Percentiles rank a stretch among this genome's conserved stretches.
phyloP scores from a whole-genome alignment of 2,329 filamentous ascomycete genomes.

The Cytospora piceicola region DNA sequence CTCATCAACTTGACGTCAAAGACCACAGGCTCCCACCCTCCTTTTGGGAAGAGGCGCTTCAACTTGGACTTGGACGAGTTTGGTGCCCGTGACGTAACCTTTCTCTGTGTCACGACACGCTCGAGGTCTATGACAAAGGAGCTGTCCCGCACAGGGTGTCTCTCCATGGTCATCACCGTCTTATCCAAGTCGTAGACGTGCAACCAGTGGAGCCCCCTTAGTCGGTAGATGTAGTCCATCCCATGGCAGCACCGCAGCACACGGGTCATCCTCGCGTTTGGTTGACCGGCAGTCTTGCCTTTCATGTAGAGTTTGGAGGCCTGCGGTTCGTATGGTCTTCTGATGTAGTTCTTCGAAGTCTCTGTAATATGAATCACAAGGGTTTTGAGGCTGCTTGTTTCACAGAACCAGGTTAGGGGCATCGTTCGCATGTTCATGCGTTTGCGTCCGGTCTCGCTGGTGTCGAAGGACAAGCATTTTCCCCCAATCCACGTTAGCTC shows the following conservation, averaged over 20 bases:
- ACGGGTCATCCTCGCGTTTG: slow-evolving; percentile 10
- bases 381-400: slow-evolving; percentile 1
- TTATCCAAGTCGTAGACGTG: not conserved
- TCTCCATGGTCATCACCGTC: not conserved
- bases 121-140: not conserved
- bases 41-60: not conserved
- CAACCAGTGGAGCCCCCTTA: not conserved
- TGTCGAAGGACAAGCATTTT: not conserved
- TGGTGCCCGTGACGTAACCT: not conserved
- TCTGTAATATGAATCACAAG: slow-evolving; percentile 12
- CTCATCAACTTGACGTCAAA: not conserved
- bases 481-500: slow-evolving; percentile 20
- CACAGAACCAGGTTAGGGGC: not conserved
- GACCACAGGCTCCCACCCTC: not conserved
- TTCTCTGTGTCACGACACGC: not conserved
- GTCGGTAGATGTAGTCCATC: slow-evolving; percentile 8
- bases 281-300: slow-evolving; percentile 7
- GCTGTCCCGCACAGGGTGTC: slow-evolving; percentile 1
- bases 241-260: slow-evolving; percentile 3
- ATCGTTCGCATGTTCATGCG: not conserved
- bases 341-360: not conserved
- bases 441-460: not conserved
- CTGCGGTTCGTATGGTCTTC: not conserved
- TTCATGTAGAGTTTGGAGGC: not conserved
- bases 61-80: not conserved